A percentile compares a stretch with the other conserved stretches of the same genome.
phyloP scores from a whole-genome alignment of 2,329 filamentous ascomycete species.

The Colletotrichum sp. region DNA sequence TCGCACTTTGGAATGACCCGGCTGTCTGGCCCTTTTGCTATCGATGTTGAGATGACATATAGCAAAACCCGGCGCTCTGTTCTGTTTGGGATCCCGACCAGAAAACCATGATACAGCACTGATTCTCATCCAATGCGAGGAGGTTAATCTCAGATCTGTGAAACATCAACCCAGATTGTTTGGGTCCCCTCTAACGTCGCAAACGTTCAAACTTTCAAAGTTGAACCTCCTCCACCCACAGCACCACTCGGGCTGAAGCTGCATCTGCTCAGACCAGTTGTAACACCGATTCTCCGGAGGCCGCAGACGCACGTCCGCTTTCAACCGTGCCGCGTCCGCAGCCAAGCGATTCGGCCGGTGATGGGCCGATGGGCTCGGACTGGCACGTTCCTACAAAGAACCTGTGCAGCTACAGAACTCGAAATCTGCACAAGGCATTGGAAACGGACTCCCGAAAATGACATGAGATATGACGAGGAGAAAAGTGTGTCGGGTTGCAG shows the following conservation, averaged over 20 bases:
- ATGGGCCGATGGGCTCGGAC: neutral
- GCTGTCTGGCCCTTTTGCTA: neutral
- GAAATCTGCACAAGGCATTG: neutral
- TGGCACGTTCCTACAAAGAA: slow-evolving; percentile 5
- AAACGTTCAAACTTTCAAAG: neutral
- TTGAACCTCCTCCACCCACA: neutral
- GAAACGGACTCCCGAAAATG: neutral
- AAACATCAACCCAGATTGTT: neutral
- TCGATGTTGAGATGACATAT: neutral
- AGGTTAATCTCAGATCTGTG: neutral
- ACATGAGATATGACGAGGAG: neutral
- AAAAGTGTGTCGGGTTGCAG: neutral
- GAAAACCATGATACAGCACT: neutral
- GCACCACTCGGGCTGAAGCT: neutral
- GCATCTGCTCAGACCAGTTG: neutral
- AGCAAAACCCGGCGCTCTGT: neutral
- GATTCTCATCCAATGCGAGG: neutral
- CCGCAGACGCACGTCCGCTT: slow-evolving; percentile 4
- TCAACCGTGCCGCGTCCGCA: slow-evolving; percentile 2
- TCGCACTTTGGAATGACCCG: neutral
- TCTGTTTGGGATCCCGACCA: neutral
- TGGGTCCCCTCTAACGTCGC: neutral
- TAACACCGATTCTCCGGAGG: neutral
- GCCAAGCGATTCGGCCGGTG: neutral
- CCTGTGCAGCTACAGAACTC: neutral